These are phyloP conservation scores for Tricholoma sp. DNA, from an alignment of 768 basidiomycete species.

Conservation along the genomic window DNA sequence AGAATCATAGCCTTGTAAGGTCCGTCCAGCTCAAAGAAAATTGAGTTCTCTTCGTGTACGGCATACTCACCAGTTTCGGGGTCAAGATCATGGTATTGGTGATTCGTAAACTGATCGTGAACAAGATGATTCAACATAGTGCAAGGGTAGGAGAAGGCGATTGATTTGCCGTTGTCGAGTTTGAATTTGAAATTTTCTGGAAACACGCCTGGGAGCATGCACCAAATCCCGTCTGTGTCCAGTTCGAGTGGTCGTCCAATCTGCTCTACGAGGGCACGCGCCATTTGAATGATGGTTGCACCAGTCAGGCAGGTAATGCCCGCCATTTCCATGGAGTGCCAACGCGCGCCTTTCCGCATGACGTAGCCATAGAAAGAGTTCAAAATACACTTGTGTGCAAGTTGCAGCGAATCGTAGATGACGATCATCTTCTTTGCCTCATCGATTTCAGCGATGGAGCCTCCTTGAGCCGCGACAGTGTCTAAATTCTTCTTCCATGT, in stretches of 20 bases:
- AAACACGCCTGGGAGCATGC: constrained; percentile 97
- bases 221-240: constrained; percentile 99
- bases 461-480: constrained; percentile 56
- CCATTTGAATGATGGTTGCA: constrained; percentile 98
- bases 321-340: constrained; percentile 99
- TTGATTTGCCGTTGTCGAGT: constrained; percentile 78
- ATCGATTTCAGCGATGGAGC: constrained; percentile 79
- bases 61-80: constrained; percentile 78
- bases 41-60: constrained; percentile 93
- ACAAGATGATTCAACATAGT: constrained; percentile 99
- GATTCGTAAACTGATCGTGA: constrained; percentile 91
- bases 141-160: constrained; percentile 93
- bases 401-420: constrained; percentile 94
- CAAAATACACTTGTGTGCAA: constrained; percentile 98
- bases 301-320: constrained; percentile 98
- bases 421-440: constrained; percentile 99
- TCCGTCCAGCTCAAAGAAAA: constrained; percentile 98
- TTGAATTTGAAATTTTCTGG: constrained; percentile 98
- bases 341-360: constrained; percentile 98
- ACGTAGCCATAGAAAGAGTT: constrained; percentile 99
- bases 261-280: constrained; percentile 93
- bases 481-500: constrained; percentile 99
- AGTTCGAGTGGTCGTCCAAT: constrained; percentile 96
- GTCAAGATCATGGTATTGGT: constrained; percentile 95
- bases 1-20: constrained; percentile 99